These are phyloP conservation scores for Boeremia exigua DNA, from an alignment of 2,329 filamentous ascomycete genomes.

Conservation along the genomic window DNA sequence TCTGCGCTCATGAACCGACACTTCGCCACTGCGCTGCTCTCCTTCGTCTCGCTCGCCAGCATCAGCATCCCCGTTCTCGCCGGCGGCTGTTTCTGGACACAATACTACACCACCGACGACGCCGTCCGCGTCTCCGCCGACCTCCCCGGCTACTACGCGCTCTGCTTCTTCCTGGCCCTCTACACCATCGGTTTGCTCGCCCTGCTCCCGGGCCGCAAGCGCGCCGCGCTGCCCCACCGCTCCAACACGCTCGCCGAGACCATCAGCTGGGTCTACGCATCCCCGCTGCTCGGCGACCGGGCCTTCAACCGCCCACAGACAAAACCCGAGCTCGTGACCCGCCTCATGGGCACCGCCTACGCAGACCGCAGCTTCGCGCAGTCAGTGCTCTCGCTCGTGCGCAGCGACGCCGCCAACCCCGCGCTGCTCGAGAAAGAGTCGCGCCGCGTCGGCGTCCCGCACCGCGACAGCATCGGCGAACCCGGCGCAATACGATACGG, in stretches of 20 bases:
- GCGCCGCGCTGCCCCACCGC: constrained; percentile 73
- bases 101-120: constrained; percentile 58
- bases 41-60: constrained; percentile 65
- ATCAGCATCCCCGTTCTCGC: constrained; percentile 70
- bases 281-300: constrained; percentile 73
- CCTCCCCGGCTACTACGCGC: constrained; percentile 72
- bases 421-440: constrained; percentile 25
- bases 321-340: constrained; percentile 71
- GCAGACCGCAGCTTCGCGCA: constrained; percentile 49
- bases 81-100: constrained; percentile 75
- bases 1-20: constrained; percentile 67
- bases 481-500: constrained; percentile 55
- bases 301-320: constrained; percentile 72
- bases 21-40: constrained; percentile 68
- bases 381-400: constrained; percentile 37
- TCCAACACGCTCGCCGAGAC: constrained; percentile 77
- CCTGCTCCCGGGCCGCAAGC: constrained; percentile 64
- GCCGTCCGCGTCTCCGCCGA: constrained; percentile 67
- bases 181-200: constrained; percentile 68
- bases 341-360: constrained; percentile 66
- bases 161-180: constrained; percentile 74
- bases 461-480: constrained; percentile 39
- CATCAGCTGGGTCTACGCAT: constrained; percentile 77
- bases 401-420: constrained; percentile 31
- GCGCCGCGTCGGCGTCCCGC: constrained; percentile 11